Conservation (phyloP, 192 early-diverging fungal genomes). For the Umbelopsis sp. region DNA sequence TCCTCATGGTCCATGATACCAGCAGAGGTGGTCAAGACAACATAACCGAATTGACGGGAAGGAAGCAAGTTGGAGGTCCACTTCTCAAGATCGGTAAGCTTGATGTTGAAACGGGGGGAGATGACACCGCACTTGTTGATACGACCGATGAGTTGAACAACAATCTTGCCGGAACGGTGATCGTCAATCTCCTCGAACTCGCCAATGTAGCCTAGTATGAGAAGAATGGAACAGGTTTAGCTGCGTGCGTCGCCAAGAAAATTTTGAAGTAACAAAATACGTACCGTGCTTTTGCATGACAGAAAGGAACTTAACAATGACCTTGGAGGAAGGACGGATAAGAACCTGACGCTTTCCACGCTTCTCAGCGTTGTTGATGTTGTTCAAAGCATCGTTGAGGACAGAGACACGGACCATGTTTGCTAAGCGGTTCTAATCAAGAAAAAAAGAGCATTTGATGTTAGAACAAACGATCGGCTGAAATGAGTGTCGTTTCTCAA, state of each 20-base stretch:
- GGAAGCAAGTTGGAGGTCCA: conserved; percentile 97
- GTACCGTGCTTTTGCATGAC: conserved; percentile 99
- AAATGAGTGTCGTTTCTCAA: conserved; percentile 45
- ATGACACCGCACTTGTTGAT: conserved; percentile 99
- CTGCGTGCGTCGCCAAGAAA: not conserved
- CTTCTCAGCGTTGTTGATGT: conserved; percentile 99
- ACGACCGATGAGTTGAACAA: conserved; percentile 97
- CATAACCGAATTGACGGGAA: conserved; percentile 98
- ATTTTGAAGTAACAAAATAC: conserved; percentile 15
- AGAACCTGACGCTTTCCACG: conserved; percentile 97
- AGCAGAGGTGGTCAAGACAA: conserved; percentile 89
- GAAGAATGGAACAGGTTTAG: not conserved
- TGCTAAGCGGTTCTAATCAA: conserved; percentile 28
- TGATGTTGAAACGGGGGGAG: conserved; percentile 98
- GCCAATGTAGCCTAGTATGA: conserved; percentile 88
- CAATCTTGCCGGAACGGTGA: conserved; percentile 97
- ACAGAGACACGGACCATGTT: conserved; percentile 99
- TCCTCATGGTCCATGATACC: conserved; percentile 99
- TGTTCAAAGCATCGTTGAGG: conserved; percentile 96
- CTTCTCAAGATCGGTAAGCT: conserved; percentile 92
- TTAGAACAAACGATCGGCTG: conserved; percentile 40
- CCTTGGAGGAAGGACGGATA: conserved; percentile 96
- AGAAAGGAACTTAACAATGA: conserved; percentile 98
- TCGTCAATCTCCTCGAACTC: conserved; percentile 99
- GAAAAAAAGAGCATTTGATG: conserved; percentile 18